A percentile compares a stretch with the other conserved stretches of the same genome.
These are phyloP conservation scores for Boletellus emodensis DNA, from an alignment of 768 basidiomycete genomes.

Conservation along the genomic window DNA sequence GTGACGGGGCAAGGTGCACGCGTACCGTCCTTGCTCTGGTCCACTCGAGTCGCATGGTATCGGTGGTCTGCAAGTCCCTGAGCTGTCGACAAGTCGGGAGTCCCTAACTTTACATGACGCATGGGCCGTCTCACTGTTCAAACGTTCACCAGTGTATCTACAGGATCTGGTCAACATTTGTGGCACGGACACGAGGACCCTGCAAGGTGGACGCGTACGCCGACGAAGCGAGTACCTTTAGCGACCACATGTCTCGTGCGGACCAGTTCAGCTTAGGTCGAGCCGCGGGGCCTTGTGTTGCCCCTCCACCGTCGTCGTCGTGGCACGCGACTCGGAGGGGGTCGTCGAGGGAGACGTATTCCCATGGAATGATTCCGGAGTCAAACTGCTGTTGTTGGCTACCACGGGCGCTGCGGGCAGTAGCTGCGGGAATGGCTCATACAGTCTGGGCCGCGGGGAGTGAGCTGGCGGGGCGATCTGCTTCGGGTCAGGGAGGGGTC, in stretches of 20 bases:
- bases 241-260: not conserved
- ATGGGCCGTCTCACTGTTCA: not conserved
- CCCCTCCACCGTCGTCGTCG: constrained; percentile 14
- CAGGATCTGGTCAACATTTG: not conserved
- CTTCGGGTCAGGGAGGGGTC: constrained; percentile 6
- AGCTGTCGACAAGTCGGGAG: not conserved
- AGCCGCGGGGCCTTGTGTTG: constrained; percentile 17
- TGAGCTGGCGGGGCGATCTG: constrained; percentile 50
- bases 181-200: not conserved
- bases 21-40: too few relatives aligned
- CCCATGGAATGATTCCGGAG: constrained; percentile 61
- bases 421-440: constrained; percentile 37
- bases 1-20: too few relatives aligned
- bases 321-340: constrained; percentile 17
- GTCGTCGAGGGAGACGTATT: constrained; percentile 45
- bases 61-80: not conserved
- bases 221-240: not conserved
- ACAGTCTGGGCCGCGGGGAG: constrained; percentile 37
- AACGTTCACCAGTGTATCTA: constrained; percentile 1
- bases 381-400: constrained; percentile 39
- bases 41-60: not conserved
- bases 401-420: constrained; percentile 18
- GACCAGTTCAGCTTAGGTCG: constrained; percentile 27
- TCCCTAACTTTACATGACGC: not conserved
- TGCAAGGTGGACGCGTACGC: not conserved